Evolutionary conservation across 768 basidiomycete species (phyloP), one percentile per base, ranked within the genome.

Genomic region (Galerina sulciceps): DNA sequence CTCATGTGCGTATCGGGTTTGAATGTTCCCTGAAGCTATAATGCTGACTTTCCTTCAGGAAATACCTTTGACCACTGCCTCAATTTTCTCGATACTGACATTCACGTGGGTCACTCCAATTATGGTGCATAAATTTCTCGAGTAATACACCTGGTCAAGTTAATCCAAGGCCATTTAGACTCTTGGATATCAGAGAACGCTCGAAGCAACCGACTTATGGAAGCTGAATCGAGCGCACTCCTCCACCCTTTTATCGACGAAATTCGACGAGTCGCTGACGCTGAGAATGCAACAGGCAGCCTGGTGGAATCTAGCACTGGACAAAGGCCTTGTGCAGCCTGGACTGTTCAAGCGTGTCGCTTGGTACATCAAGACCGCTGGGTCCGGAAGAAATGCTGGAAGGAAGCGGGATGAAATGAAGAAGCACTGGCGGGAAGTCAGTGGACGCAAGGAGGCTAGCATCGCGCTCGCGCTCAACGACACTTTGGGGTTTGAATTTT

Each of bases 131-230:
- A 10, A 18, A 37, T 40, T 38, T 44, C 6, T 17, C 15, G 10
- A 34, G 13, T 13, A 18, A 26, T 34, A 35, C 47, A 8, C 8
- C 9, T 10, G 6, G 13, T 44, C 20, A 11, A 15, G 34, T 52
- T 42, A 52, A 26, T 34, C 42, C 15, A 41, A 2, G 14, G n/a
- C 17, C 18, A 23, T 18, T 43, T 17, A 85, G 84, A 74, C 76
- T 13, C 74, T 87, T 37, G 89, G 90, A 0, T 91, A 87, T 65
- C 87, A 89, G 66, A 78, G 91, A 34, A 87, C 89, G 0, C 75
- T 93, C 8, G 88, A 89, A 65, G 87, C 87, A 0, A 83, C 87
- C 1, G 91, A 93, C 71, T 71, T 92, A 11, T 91, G 89, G 88
- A 85, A 84, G 66, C 75, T 92, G 59, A 82, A 84, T 55, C 66